Percentiles rank a stretch among this genome's conserved stretches.
phyloP scores from a whole-genome alignment of 257 asterid species.

The Fraxinus quadrangulata region DNA sequence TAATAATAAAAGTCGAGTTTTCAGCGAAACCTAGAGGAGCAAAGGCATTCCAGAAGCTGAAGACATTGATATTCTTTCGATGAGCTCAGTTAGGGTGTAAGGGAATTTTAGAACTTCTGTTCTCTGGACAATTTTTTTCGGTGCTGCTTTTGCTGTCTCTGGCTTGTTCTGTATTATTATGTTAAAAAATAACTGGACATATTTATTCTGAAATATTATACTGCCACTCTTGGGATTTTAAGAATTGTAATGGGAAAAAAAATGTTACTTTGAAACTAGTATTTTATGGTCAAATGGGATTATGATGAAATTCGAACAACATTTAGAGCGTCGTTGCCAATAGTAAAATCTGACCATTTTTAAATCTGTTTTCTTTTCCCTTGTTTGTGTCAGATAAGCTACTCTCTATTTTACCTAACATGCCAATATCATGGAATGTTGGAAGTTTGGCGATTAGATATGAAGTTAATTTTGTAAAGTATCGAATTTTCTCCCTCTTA shows the following conservation, averaged over 20 bases:
- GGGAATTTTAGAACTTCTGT: background rate
- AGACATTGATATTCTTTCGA: slow-evolving; percentile 43
- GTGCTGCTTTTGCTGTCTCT: background rate
- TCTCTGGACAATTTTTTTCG: background rate
- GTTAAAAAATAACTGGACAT: background rate
- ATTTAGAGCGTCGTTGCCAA: background rate
- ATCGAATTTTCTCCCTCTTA: too few relatives aligned
- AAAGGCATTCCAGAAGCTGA: slow-evolving; percentile 37
- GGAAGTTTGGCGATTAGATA: too few relatives aligned
- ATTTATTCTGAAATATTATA: background rate
- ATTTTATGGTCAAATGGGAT: too few relatives aligned
- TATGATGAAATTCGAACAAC: background rate
- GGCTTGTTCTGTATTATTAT: background rate
- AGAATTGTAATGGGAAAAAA: background rate
- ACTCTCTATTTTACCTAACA: too few relatives aligned
- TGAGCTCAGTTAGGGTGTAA: slow-evolving; percentile 24
- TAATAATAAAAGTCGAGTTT: slow-evolving; percentile 52
- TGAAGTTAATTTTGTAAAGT: too few relatives aligned
- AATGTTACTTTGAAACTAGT: background rate
- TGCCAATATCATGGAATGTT: too few relatives aligned
- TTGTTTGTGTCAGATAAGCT: background rate
- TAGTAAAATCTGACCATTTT: too few relatives aligned
- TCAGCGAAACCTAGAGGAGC: slow-evolving; percentile 36
- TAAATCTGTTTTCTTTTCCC: background rate
- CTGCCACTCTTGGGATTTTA: too few relatives aligned